Evolutionary conservation across 1,284 basidiomycete species (phyloP).

Genomic region (Malassezia caprae): DNA sequence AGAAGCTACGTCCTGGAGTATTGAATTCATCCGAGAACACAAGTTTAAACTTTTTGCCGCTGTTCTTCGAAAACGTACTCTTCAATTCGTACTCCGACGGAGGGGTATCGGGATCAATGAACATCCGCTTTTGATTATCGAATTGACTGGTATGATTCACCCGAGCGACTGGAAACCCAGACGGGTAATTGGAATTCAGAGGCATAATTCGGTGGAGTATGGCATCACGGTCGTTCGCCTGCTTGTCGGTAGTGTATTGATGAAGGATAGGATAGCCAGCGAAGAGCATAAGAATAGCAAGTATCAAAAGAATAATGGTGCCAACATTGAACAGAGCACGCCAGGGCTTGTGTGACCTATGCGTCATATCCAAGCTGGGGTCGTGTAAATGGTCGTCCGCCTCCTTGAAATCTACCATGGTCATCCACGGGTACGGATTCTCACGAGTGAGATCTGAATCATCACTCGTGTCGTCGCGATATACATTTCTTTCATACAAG

Average conservation of each 20-base stretch:
- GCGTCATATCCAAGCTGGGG: background rate
- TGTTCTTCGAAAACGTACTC: constrained; percentile 51
- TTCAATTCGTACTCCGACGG: constrained; percentile 18
- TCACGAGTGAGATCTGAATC: background rate
- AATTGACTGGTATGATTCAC: background rate
- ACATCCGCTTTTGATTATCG: background rate
- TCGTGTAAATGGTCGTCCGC: constrained; percentile 28
- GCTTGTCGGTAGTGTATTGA: background rate
- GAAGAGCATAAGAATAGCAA: constrained; percentile 32
- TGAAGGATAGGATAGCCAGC: constrained; percentile 37
- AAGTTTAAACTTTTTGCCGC: constrained; percentile 25
- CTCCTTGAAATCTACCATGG: constrained; percentile 26
- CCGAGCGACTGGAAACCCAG: background rate
- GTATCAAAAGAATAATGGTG: constrained; percentile 29
- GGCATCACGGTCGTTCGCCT: background rate
- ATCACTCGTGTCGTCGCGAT: constrained; percentile 1
- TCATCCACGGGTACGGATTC: constrained; percentile 16
- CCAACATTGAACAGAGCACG: constrained; percentile 34
- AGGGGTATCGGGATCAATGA: constrained; percentile 49
- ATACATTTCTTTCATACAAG: background rate
- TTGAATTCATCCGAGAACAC: constrained; percentile 48
- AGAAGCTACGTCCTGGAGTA: constrained; percentile 52
- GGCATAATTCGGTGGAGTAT: background rate
- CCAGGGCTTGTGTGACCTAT: background rate
- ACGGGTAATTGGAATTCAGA: background rate